Evolutionary conservation across 108 stramenopile genomes (phyloP), one percentile per base, ranked within the genome.

Genomic region (Asterionellopsis glacialis): DNA sequence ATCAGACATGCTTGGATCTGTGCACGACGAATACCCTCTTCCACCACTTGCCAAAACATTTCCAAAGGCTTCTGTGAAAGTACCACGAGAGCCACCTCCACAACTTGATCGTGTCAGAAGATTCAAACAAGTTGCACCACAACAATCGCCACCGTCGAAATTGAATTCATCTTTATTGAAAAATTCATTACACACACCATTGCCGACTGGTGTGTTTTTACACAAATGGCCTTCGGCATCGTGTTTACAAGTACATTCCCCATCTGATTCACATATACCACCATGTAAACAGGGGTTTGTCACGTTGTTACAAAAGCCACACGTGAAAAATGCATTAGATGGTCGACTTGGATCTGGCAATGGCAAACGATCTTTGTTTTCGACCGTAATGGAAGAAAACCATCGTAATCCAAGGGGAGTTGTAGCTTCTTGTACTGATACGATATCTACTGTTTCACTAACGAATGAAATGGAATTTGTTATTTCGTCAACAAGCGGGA

Each of bases 71-170:
- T 33, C 33, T 5, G 5, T 7, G 33, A 33, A 33, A 33, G 33
- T 33, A 33, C 33, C 7, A n/a, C n/a, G n/a, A n/a, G 33, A 33
- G 33, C 33, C 33, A 33, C 33, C 33, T 7, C 33, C 33, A 33
- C 33, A 33, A 33, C 33, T 33, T 33, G 7, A 33, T 33, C 33
- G 33, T 33, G 33, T 33, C 7, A 33, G 33, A 7, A 2, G 33
- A 33, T 33, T 33, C 33, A 33, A 2, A 45, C 58, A 59, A 49
- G 19, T 49, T 21, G 11, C 23, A 0, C 45, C 58, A 45, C 58
- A 59, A n/a, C 58, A 59, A 59, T 59, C 58, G 21, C 58, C 58
- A 5, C 58, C 58, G 12, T 59, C 58, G 44, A 48, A 59, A 3
- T 49, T 45, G 18, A 48, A 59, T 13, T 45, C 12, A 11, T n/a